Conservation (phyloP, 2,329 filamentous ascomycete species). For the Mariannaea elegans region DNA sequence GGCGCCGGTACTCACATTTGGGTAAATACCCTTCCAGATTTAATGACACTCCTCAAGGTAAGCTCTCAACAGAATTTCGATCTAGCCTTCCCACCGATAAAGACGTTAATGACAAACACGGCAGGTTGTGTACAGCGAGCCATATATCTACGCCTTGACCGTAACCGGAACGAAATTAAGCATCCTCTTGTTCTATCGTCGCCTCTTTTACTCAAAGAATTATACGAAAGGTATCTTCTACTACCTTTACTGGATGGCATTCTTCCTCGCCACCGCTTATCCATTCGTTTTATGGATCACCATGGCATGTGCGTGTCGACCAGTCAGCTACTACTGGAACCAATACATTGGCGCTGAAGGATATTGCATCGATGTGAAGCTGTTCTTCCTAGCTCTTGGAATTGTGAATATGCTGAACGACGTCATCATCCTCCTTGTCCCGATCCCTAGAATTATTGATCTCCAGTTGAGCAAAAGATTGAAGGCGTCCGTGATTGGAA, state of each 20-base stretch:
- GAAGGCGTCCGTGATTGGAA: slow-evolving; percentile 19
- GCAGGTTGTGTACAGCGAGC: slow-evolving; percentile 14
- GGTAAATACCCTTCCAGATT: neutral
- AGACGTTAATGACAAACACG: neutral
- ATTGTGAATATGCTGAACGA: slow-evolving; percentile 25
- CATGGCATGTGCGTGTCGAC: slow-evolving; percentile 14
- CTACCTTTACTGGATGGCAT: slow-evolving; percentile 11
- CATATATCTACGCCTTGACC: slow-evolving; percentile 16
- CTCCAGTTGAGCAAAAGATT: slow-evolving; percentile 16
- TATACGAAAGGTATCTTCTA: neutral
- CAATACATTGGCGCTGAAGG: slow-evolving; percentile 21
- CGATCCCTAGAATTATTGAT: slow-evolving; percentile 21
- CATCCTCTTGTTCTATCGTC: slow-evolving; percentile 22
- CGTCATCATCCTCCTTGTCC: slow-evolving; percentile 20
- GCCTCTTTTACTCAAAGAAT: slow-evolving; percentile 13
- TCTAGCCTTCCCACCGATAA: neutral
- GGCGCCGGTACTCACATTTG: slow-evolving; percentile 23
- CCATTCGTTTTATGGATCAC: slow-evolving; percentile 16
- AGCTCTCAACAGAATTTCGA: neutral
- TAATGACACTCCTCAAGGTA: slow-evolving; percentile 22
- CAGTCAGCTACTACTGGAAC: slow-evolving; percentile 22
- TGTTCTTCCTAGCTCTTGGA: slow-evolving; percentile 15
- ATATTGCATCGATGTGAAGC: slow-evolving; percentile 14
- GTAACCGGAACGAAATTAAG: slow-evolving; percentile 21
- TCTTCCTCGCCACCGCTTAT: slow-evolving; percentile 1